Evolutionary conservation across 176 grass and related monocot genomes (phyloP).

Genomic region (Microstegium vimineum): DNA sequence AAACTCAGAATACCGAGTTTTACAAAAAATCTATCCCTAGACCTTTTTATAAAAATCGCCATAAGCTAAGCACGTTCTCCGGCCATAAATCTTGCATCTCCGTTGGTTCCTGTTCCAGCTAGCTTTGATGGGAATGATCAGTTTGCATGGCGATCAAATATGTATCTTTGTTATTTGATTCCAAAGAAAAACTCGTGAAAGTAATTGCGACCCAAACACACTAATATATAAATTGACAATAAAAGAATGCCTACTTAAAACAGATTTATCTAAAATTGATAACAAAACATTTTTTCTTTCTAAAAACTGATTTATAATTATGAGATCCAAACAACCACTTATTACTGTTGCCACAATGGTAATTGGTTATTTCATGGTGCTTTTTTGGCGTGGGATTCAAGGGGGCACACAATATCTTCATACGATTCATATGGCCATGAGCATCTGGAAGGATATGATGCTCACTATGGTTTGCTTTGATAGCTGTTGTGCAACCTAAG

Average conservation of each 20-base stretch:
- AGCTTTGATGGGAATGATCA: neutral
- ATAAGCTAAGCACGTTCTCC: neutral
- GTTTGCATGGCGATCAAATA: neutral
- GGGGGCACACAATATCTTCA: neutral
- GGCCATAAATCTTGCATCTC: neutral
- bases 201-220: no score
- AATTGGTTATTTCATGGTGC: neutral
- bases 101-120: neutral
- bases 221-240: no score
- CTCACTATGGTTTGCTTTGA: neutral
- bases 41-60: neutral
- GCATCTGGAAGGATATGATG: neutral
- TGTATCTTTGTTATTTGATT: neutral
- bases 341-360: neutral
- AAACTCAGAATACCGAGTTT: neutral
- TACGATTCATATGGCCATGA: neutral
- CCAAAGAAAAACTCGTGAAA: no score
- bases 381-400: neutral
- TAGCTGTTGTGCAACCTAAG: neutral
- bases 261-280: neutral
- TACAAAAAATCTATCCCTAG: neutral
- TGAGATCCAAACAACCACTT: neutral
- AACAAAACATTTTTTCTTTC: neutral
- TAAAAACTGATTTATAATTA: neutral
- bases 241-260: no score